Percentiles rank a stretch among this genome's conserved stretches.
Evolutionary conservation across 208 protist species (phyloP).

Genomic region (Trypanosomatidae sp.): DNA sequence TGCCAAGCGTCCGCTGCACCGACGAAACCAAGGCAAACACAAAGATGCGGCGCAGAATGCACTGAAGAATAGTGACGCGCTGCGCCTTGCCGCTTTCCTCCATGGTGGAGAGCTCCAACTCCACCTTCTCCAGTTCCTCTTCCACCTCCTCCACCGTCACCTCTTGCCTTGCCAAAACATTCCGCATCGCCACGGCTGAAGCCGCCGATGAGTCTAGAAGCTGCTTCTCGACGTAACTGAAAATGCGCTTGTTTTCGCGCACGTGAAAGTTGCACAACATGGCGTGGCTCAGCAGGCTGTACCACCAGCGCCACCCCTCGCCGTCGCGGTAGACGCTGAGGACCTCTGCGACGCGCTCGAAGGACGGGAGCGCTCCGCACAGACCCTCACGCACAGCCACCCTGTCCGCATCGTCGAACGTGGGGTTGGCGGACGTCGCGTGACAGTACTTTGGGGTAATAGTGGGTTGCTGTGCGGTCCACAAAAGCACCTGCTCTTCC

Average conservation of each 20-base stretch:
- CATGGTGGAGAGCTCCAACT: slow-evolving; percentile 4
- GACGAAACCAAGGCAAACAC: slow-evolving; percentile 20
- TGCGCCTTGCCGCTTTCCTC: slow-evolving; percentile 20
- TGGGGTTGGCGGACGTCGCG: not conserved
- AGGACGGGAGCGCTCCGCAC: slow-evolving; percentile 17
- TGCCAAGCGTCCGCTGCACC: slow-evolving; percentile 20
- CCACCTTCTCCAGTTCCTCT: slow-evolving; percentile 13
- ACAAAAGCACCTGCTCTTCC: slow-evolving; percentile 17
- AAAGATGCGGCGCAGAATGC: slow-evolving; percentile 30
- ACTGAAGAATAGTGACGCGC: slow-evolving; percentile 20
- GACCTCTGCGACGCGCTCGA: slow-evolving; percentile 6
- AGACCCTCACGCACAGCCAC: slow-evolving; percentile 7
- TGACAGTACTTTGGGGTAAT: slow-evolving; percentile 1
- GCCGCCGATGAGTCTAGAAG: not conserved
- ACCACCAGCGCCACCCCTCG: slow-evolving; percentile 30
- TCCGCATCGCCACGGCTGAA: slow-evolving; percentile 12
- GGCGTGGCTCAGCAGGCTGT: slow-evolving; percentile 13
- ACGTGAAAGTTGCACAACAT: slow-evolving; percentile 25
- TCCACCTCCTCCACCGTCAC: slow-evolving; percentile 16
- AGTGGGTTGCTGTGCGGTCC: not conserved
- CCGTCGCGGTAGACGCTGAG: slow-evolving; percentile 10
- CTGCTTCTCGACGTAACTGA: slow-evolving; percentile 7
- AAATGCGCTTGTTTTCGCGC: slow-evolving; percentile 9
- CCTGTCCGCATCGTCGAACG: not conserved
- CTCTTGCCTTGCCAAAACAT: not conserved